Conservation (phyloP, 768 basidiomycete species). For the Podaxis carcinomalis region DNA sequence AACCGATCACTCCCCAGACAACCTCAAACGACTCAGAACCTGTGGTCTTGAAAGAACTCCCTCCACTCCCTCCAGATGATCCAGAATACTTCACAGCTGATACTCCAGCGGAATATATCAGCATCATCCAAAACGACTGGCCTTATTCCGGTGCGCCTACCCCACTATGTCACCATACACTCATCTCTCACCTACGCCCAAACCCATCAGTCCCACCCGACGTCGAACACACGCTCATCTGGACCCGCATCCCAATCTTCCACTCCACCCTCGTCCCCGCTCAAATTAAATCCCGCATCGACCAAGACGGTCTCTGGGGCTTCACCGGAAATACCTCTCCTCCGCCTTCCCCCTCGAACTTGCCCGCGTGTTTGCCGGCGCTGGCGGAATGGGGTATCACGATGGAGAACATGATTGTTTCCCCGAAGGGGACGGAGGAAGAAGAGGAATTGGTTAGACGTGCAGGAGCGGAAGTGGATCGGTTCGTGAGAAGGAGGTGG, state of each 20-base stretch:
- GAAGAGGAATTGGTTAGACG: slow-evolving; percentile 46
- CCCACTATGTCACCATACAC: neutral
- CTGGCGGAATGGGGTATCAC: slow-evolving; percentile 72
- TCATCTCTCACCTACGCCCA: neutral
- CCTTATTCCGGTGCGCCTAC: slow-evolving; percentile 68
- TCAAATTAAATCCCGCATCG: slow-evolving; percentile 50
- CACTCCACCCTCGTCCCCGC: slow-evolving; percentile 52
- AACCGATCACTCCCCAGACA: neutral
- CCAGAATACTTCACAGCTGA: slow-evolving; percentile 65
- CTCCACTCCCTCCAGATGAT: slow-evolving; percentile 27
- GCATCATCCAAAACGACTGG: slow-evolving; percentile 83
- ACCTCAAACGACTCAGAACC: slow-evolving; percentile 9
- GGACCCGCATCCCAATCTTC: slow-evolving; percentile 72
- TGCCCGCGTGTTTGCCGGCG: slow-evolving; percentile 54
- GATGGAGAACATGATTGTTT: slow-evolving; percentile 52
- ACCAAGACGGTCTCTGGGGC: slow-evolving; percentile 78
- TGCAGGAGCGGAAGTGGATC: slow-evolving; percentile 55
- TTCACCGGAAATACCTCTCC: slow-evolving; percentile 63
- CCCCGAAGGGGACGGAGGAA: slow-evolving; percentile 43
- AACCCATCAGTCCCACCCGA: slow-evolving; percentile 53
- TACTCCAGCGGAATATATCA: slow-evolving; percentile 53
- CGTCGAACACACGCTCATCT: slow-evolving; percentile 72
- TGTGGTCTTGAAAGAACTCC: neutral
- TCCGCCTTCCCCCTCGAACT: slow-evolving; percentile 55
- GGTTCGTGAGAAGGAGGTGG: slow-evolving; percentile 68